Evolutionary conservation across 1,139 yeast species (phyloP).

Genomic region (Geotrichum aggregatum): DNA sequence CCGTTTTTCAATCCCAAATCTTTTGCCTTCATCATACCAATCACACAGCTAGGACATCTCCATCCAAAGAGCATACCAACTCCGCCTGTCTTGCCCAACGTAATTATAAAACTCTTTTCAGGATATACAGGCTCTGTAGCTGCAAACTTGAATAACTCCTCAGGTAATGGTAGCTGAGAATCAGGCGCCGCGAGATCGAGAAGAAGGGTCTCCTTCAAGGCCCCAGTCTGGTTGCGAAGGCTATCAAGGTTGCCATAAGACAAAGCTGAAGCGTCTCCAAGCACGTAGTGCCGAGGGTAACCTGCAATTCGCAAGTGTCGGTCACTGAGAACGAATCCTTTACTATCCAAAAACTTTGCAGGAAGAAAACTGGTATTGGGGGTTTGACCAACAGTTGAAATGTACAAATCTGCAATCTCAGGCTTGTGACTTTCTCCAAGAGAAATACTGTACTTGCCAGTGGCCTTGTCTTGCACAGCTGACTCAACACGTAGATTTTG

Average conservation of each 20-base stretch:
- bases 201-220: conserved; percentile 13
- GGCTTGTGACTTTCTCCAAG: conserved; percentile 1
- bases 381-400: conserved; percentile 26
- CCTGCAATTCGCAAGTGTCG: conserved; percentile 28
- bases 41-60: conserved; percentile 9
- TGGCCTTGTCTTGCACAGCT: conserved; percentile 5
- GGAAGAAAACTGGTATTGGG: conserved; percentile 31
- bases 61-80: conserved; percentile 11
- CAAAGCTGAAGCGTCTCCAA: conserved; percentile 28
- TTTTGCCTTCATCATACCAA: conserved; percentile 5
- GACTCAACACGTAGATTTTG: conserved; percentile 22
- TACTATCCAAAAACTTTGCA: conserved; percentile 23
- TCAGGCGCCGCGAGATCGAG: conserved; percentile 3
- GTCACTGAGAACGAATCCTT: conserved; percentile 26
- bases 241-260: conserved; percentile 12
- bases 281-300: conserved; percentile 26
- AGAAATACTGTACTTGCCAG: neutral
- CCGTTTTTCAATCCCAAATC: neutral
- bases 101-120: neutral
- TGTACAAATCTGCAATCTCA: conserved; percentile 25
- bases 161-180: neutral
- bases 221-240: conserved; percentile 7
- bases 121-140: neutral
- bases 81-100: conserved; percentile 13
- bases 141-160: neutral